Conservation (phyloP, 2,329 filamentous ascomycete genomes). For the Cladophialophora carrionii region DNA sequence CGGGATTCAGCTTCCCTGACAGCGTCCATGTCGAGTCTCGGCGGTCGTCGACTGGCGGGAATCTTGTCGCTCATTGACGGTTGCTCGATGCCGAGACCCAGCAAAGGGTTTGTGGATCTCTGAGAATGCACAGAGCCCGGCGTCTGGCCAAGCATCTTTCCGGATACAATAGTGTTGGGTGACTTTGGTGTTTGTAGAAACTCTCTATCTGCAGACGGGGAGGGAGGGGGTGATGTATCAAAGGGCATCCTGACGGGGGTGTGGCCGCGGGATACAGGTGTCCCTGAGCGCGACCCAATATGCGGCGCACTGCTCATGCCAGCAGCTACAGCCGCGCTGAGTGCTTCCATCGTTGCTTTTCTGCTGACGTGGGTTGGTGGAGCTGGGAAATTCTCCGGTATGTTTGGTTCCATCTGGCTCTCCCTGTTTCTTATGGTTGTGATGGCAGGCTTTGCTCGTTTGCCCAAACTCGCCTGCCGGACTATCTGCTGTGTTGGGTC, state of each 20-base stretch:
- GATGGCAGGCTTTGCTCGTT: slow-evolving; percentile 47
- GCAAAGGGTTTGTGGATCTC: slow-evolving; percentile 32
- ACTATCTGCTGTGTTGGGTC: slow-evolving; percentile 41
- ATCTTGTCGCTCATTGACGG: slow-evolving; percentile 47
- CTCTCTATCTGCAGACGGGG: slow-evolving; percentile 31
- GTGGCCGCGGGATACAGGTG: slow-evolving; percentile 27
- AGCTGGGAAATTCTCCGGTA: slow-evolving; percentile 19
- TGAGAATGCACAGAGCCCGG: slow-evolving; percentile 27
- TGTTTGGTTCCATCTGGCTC: slow-evolving; percentile 39
- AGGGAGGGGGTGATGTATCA: slow-evolving; percentile 30
- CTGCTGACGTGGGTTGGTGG: slow-evolving; percentile 20
- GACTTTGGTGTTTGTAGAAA: slow-evolving; percentile 32
- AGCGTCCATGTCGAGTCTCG: slow-evolving; percentile 78
- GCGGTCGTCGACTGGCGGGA: slow-evolving; percentile 58
- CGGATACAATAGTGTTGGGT: slow-evolving; percentile 25
- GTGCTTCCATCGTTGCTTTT: slow-evolving; percentile 33
- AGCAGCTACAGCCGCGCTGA: slow-evolving; percentile 35
- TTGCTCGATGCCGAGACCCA: slow-evolving; percentile 33
- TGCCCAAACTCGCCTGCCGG: slow-evolving; percentile 50
- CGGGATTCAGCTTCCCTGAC: slow-evolving; percentile 79
- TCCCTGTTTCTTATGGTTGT: slow-evolving; percentile 44
- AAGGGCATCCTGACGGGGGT: slow-evolving; percentile 35
- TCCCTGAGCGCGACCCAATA: slow-evolving; percentile 12
- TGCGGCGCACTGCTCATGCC: slow-evolving; percentile 22
- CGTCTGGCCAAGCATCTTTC: slow-evolving; percentile 20